phyloP scores from a whole-genome alignment of 2,329 filamentous ascomycete genomes.

The Fusarium newnesense region DNA sequence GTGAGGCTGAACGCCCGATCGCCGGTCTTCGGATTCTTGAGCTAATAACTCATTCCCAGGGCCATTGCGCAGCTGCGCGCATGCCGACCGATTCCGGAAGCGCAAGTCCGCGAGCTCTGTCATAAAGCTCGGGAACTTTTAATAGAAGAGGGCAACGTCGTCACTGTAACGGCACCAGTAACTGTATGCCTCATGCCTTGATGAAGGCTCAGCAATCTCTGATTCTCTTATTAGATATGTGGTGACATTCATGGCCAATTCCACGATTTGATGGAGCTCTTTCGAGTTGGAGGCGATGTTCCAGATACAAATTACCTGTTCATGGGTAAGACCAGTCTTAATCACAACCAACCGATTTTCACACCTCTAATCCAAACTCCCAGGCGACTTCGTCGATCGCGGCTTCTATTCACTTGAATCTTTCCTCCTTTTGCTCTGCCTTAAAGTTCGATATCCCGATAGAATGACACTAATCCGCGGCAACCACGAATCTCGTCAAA shows the following conservation, averaged over 20 bases:
- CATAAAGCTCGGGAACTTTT: slow-evolving; percentile 96
- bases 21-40: slow-evolving; percentile 6
- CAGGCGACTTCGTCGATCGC: slow-evolving; percentile 95
- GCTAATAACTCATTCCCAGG: slow-evolving; percentile 58
- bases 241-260: slow-evolving; percentile 98
- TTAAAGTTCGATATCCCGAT: slow-evolving; percentile 97
- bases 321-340: slow-evolving; percentile 73
- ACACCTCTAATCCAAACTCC: slow-evolving; percentile 15
- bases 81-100: slow-evolving; percentile 94
- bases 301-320: slow-evolving; percentile 97
- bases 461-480: slow-evolving; percentile 96
- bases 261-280: slow-evolving; percentile 96
- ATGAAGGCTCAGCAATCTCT: slow-evolving; percentile 6
- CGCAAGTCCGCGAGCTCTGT: slow-evolving; percentile 94
- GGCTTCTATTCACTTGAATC: slow-evolving; percentile 98
- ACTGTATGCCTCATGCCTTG: slow-evolving; percentile 68
- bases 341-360: neutral
- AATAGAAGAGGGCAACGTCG: slow-evolving; percentile 97
- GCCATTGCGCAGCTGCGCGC: slow-evolving; percentile 95
- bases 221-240: slow-evolving; percentile 73
- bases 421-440: slow-evolving; percentile 91
- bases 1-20: slow-evolving; percentile 59
- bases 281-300: slow-evolving; percentile 91
- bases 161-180: slow-evolving; percentile 92
- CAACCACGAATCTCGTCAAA: slow-evolving; percentile 96